Conservation (phyloP, 768 basidiomycete genomes). For the Boletus pseudo-olivaceus region DNA sequence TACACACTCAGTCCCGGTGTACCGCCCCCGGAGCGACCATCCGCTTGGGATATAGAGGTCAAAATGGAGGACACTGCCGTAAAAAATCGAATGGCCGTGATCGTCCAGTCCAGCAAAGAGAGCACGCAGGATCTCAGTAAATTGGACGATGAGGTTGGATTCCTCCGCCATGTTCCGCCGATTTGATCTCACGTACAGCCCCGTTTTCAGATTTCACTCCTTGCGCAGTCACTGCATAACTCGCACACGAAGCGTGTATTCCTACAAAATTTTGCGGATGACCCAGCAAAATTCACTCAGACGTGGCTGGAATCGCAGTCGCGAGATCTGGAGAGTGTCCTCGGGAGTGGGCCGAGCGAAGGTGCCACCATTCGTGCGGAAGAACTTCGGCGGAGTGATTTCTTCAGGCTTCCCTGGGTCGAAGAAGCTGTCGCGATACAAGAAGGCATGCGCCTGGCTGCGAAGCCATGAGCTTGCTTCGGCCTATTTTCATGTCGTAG, state of each 20-base stretch:
- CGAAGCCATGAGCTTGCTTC: constrained; percentile 34
- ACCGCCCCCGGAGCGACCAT: constrained; percentile 63
- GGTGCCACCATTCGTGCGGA: constrained; percentile 81
- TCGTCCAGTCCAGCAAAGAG: constrained; percentile 67
- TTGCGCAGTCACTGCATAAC: constrained; percentile 83
- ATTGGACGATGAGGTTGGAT: constrained; percentile 83
- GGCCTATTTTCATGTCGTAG: background rate
- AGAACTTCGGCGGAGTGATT: constrained; percentile 83
- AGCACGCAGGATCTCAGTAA: constrained; percentile 61
- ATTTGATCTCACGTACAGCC: constrained; percentile 19
- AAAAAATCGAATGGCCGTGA: constrained; percentile 74
- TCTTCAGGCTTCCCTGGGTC: constrained; percentile 92
- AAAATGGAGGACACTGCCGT: constrained; percentile 77
- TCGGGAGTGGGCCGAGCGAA: constrained; percentile 84
- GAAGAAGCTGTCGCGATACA: constrained; percentile 83
- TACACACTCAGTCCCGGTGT: constrained; percentile 66
- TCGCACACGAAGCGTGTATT: constrained; percentile 86
- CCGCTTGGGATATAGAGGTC: constrained; percentile 85
- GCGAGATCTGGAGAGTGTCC: constrained; percentile 80
- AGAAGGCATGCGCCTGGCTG: constrained; percentile 71
- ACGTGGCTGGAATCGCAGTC: constrained; percentile 92
- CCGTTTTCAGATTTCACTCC: constrained; percentile 63
- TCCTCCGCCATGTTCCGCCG: background rate
- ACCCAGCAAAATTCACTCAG: constrained; percentile 80
- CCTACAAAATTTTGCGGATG: constrained; percentile 72